Base-by-base conservation (phyloP, 371 early-diverging fungal genomes). In the Coemansia sp. region DNA sequence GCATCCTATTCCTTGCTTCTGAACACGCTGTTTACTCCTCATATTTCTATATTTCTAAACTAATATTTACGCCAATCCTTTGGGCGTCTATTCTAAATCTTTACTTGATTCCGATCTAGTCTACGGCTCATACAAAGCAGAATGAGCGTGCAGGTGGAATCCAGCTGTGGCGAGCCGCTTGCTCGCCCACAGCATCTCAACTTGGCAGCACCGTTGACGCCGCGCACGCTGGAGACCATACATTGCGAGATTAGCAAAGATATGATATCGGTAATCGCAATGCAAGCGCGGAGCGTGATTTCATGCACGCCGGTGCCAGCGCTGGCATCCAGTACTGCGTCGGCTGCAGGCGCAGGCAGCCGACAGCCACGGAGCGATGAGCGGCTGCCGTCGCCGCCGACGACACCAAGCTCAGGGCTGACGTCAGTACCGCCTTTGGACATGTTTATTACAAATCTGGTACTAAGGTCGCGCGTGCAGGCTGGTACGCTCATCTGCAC, bases 401-500 rank as follows among this genome's bases (percentile, higher is more conserved):
- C 66, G 5, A 78, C 73, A 14, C 74, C 78, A 0, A 64, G 73
- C 6, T 18, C 64, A 2, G n/a, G 56, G 20, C 60, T 65, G 14
- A 44, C 68, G 4, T 55, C 67, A 21, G 79, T 86, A 11, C 84
- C 85, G 16, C 81, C 88, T 1, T 67, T 89, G 21, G 66, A 78
- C 23, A 69, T 71, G 20, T 89, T 89, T 71, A 84, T 89, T 26
- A 75, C 81, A 16, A 69, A 84, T 20, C 62, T 90, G 2, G 86
- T 85, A 7, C 60, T 79, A 37, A 79, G 84, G 37, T 88, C 90
- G 20, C 75, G 78, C 23, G 84, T 85, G 28, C 80, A 83, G 26
- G 78, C 85, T 0, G 89, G 87, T 11, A 88, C 89, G 6, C 79
- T 90, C 14, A 80, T 90, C 21, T 83, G 85, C 28, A 83, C 86